These are phyloP conservation scores for Cryoendolithus antarcticus DNA, from an alignment of 2,329 filamentous ascomycete species.

Conservation along the genomic window DNA sequence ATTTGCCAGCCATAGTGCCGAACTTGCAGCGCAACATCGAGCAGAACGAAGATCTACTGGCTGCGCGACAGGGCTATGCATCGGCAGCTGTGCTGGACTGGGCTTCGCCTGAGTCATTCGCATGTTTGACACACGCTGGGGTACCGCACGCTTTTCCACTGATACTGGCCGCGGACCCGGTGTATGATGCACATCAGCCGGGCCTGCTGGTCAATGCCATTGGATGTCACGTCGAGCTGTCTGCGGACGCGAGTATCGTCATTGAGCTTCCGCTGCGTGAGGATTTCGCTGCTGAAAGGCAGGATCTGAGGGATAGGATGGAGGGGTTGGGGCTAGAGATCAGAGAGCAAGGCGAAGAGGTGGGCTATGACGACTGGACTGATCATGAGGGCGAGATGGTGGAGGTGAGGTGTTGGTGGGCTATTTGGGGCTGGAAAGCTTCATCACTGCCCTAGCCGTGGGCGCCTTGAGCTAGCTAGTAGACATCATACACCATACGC, in stretches of 20 bases:
- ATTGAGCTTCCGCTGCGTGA: conserved; percentile 74
- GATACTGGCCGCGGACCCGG: conserved; percentile 70
- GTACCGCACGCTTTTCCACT: conserved; percentile 35
- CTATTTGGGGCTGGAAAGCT: conserved; percentile 36
- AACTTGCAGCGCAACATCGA: conserved; percentile 67
- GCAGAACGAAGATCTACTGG: conserved; percentile 48
- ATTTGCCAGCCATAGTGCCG: conserved; percentile 68
- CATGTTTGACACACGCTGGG: conserved; percentile 2
- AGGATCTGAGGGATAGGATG: conserved; percentile 53
- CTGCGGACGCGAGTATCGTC: conserved; percentile 50
- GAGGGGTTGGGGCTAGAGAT: conserved; percentile 37
- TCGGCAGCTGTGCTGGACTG: conserved; percentile 62
- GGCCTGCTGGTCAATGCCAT: conserved; percentile 60
- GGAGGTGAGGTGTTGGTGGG: conserved; percentile 58
- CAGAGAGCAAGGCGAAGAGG: conserved; percentile 49
- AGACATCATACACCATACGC: too few relatives aligned
- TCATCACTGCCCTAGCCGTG: not conserved
- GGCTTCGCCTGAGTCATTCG: conserved; percentile 38
- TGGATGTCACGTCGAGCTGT: conserved; percentile 49
- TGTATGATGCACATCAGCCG: conserved; percentile 81
- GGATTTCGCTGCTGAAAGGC: conserved; percentile 51
- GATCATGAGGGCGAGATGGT: conserved; percentile 33
- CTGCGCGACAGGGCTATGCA: conserved; percentile 42
- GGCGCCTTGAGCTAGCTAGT: too few relatives aligned
- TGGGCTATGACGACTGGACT: conserved; percentile 63